These are phyloP conservation scores for Ustilago shanxiensis DNA, from an alignment of 1,284 basidiomycete species.

Conservation along the genomic window DNA sequence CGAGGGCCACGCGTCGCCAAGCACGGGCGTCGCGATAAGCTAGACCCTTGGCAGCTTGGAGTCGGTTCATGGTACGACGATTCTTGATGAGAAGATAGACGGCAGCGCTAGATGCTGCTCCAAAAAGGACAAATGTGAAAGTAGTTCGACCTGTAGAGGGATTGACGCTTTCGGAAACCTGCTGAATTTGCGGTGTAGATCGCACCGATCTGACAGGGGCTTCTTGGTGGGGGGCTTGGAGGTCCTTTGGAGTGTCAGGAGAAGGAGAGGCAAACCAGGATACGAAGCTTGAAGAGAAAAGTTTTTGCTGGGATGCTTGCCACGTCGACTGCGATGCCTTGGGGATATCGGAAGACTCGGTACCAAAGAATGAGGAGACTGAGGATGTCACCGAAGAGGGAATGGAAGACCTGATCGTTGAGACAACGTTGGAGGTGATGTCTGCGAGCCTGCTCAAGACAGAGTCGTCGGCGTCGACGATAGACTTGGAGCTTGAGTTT, in stretches of 20 bases:
- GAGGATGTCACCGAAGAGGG: conserved; percentile 6
- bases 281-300: not conserved
- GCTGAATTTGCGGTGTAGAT: not conserved
- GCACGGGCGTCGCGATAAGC: conserved; percentile 43
- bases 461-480: not conserved
- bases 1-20: conserved; percentile 51
- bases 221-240: not conserved
- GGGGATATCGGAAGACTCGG: not conserved
- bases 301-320: not conserved
- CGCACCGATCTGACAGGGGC: not conserved
- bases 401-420: conserved; percentile 11
- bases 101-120: conserved; percentile 28
- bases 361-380: not conserved
- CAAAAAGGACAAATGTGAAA: conserved; percentile 49
- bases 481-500: not conserved
- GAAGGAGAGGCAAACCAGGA: conserved; percentile 26
- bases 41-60: conserved; percentile 36
- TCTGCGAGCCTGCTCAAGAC: conserved; percentile 8
- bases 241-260: not conserved
- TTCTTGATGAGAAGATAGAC: conserved; percentile 29
- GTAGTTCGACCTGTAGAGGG: conserved; percentile 35
- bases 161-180: not conserved
- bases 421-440: conserved; percentile 5
- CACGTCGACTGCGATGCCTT: not conserved
- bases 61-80: conserved; percentile 43